Conservation (phyloP, 495 filamentous ascomycete species). For the Filosporella fistucella region DNA sequence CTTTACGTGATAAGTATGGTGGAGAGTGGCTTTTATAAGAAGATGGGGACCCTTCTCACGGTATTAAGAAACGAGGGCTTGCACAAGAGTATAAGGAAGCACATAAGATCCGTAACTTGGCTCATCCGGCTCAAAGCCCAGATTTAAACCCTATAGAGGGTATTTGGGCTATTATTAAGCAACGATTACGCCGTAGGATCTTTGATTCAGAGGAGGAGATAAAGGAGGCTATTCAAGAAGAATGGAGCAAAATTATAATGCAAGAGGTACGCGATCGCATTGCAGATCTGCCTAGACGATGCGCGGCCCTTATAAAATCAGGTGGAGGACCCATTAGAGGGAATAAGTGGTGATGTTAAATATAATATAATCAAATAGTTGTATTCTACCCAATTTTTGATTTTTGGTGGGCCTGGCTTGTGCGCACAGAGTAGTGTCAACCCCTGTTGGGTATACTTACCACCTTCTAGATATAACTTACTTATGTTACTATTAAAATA, state of each 20-base stretch:
- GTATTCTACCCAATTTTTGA: too few species aligned
- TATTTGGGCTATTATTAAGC: slow-evolving; percentile 14
- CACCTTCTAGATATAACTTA: too few species aligned
- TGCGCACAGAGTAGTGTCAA: too few species aligned
- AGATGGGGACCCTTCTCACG: slow-evolving; percentile 9
- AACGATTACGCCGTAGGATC: slow-evolving; percentile 5
- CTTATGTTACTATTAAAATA: too few species aligned
- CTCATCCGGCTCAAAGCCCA: slow-evolving; percentile 8
- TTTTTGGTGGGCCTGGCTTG: too few species aligned
- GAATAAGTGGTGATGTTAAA: too few species aligned
- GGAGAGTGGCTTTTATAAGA: slow-evolving; percentile 12
- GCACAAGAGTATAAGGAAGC: not conserved
- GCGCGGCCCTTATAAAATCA: too few species aligned
- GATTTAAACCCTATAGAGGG: too few species aligned
- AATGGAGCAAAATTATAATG: slow-evolving; percentile 3
- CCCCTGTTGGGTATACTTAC: too few species aligned
- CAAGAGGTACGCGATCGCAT: slow-evolving; percentile 1
- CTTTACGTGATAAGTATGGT: not conserved
- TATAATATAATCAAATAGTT: too few species aligned
- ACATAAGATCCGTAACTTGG: not conserved
- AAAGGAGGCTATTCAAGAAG: slow-evolving; percentile 5
- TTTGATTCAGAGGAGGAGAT: slow-evolving; percentile 7
- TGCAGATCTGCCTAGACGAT: not conserved
- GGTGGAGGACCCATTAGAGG: too few species aligned
- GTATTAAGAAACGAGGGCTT: slow-evolving; percentile 4